These are phyloP conservation scores for Clarireedia monteithiana DNA, from an alignment of 2,329 filamentous ascomycete species.

Conservation along the genomic window DNA sequence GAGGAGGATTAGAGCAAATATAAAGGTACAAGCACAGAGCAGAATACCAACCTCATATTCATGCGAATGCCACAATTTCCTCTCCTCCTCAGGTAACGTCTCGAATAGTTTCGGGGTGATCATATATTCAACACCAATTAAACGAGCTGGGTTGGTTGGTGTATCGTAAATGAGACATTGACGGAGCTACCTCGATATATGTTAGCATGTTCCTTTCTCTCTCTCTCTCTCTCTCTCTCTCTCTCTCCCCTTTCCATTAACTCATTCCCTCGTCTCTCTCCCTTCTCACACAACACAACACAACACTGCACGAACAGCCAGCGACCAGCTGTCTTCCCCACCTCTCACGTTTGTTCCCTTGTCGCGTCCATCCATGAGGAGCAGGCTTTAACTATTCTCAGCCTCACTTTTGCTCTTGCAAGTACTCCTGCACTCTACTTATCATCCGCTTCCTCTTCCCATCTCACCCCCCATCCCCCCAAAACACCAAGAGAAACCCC, in stretches of 20 bases:
- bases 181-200: constrained; percentile 28
- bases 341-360: too few relatives aligned
- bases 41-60: constrained; percentile 52
- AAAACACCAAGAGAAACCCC: constrained; percentile 46
- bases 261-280: too few relatives aligned
- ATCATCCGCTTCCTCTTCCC: not conserved
- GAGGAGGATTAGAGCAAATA: not conserved
- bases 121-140: constrained; percentile 76
- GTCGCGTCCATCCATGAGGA: too few relatives aligned
- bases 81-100: constrained; percentile 57
- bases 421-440: too few relatives aligned
- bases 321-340: too few relatives aligned
- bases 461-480: not conserved
- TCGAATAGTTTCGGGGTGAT: constrained; percentile 61
- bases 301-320: too few relatives aligned
- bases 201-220: not conserved
- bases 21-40: constrained; percentile 63
- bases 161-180: constrained; percentile 84
- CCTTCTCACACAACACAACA: too few relatives aligned
- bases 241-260: too few relatives aligned
- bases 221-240: too few relatives aligned
- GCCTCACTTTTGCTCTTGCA: too few relatives aligned
- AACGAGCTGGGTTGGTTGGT: constrained; percentile 54
- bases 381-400: too few relatives aligned
- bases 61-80: constrained; percentile 68